A percentile compares a stretch with the other conserved stretches of the same genome.
Conservation (phyloP, 257 asterid genomes). For the Thymus quinquecostatus region DNA sequence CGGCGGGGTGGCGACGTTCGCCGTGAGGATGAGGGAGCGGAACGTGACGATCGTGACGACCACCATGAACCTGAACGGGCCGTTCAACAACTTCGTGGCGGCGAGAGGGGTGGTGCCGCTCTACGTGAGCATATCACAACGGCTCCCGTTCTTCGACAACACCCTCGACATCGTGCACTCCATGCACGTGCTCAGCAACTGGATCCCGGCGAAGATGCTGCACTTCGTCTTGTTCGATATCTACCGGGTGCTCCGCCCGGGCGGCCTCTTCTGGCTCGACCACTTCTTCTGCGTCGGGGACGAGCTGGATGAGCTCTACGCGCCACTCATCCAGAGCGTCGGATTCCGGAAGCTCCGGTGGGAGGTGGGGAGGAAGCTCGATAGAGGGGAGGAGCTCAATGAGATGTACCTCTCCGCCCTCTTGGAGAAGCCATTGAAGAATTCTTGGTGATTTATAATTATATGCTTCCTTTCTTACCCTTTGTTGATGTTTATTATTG, state of each 20-base stretch:
- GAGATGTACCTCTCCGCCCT: conserved; percentile 77
- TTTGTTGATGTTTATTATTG: neutral
- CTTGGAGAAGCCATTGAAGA: conserved; percentile 62
- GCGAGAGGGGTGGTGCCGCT: conserved; percentile 70
- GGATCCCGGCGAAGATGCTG: conserved; percentile 65
- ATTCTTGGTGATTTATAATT: conserved; percentile 51
- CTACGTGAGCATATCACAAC: conserved; percentile 68
- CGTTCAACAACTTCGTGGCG: conserved; percentile 70
- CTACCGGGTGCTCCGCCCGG: conserved; percentile 72
- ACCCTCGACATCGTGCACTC: conserved; percentile 70
- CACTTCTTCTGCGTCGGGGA: conserved; percentile 67
- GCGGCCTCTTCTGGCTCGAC: conserved; percentile 76
- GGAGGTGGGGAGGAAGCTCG: conserved; percentile 60
- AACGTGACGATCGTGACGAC: conserved; percentile 63
- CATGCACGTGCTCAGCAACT: conserved; percentile 72
- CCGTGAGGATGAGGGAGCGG: conserved; percentile 70
- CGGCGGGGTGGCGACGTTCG: conserved; percentile 78
- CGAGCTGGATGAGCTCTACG: conserved; percentile 52
- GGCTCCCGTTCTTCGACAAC: conserved; percentile 76
- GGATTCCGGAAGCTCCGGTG: conserved; percentile 64
- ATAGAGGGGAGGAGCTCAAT: conserved; percentile 56
- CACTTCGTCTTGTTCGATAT: conserved; percentile 67
- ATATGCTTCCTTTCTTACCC: neutral
- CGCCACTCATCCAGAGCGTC: conserved; percentile 64
- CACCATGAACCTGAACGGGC: conserved; percentile 69